These are phyloP conservation scores for Cladosporium oxysporum DNA, from an alignment of 2,329 filamentous ascomycete species.

Conservation along the genomic window DNA sequence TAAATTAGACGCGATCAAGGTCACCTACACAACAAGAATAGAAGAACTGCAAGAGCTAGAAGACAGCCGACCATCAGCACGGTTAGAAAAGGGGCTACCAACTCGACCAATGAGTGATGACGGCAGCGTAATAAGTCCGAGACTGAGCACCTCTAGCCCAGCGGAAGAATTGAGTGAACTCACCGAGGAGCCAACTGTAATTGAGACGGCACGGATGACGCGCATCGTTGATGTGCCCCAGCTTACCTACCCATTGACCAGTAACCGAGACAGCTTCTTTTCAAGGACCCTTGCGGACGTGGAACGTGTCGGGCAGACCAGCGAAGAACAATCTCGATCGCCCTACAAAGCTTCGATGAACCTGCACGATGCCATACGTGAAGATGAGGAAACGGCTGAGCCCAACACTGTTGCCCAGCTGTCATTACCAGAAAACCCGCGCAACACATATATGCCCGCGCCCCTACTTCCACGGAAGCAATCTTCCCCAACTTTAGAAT, in stretches of 20 bases:
- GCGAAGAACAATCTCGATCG: not conserved
- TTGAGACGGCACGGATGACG: slow-evolving; percentile 56
- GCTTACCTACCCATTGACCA: slow-evolving; percentile 27
- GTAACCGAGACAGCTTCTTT: slow-evolving; percentile 35
- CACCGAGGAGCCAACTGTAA: slow-evolving; percentile 40
- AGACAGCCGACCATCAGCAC: slow-evolving; percentile 43
- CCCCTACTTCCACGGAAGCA: slow-evolving; percentile 68
- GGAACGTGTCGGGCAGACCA: slow-evolving; percentile 23
- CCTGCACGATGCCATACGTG: not conserved
- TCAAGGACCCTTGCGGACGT: slow-evolving; percentile 33
- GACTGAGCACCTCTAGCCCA: slow-evolving; percentile 37
- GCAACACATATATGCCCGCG: slow-evolving; percentile 62
- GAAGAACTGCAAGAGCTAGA: slow-evolving; percentile 77
- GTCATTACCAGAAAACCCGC: slow-evolving; percentile 37
- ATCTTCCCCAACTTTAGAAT: slow-evolving; percentile 45
- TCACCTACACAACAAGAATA: slow-evolving; percentile 88
- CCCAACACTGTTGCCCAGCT: slow-evolving; percentile 24
- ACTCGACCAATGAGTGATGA: slow-evolving; percentile 65
- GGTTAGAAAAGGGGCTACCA: slow-evolving; percentile 71
- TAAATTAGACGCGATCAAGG: slow-evolving; percentile 89
- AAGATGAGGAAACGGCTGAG: slow-evolving; percentile 20
- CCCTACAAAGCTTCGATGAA: not conserved
- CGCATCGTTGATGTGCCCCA: slow-evolving; percentile 51
- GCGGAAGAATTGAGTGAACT: slow-evolving; percentile 35
- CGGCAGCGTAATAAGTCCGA: slow-evolving; percentile 38